Conservation (phyloP, 495 filamentous ascomycete genomes). For the Antarctomyces pellizariae region DNA sequence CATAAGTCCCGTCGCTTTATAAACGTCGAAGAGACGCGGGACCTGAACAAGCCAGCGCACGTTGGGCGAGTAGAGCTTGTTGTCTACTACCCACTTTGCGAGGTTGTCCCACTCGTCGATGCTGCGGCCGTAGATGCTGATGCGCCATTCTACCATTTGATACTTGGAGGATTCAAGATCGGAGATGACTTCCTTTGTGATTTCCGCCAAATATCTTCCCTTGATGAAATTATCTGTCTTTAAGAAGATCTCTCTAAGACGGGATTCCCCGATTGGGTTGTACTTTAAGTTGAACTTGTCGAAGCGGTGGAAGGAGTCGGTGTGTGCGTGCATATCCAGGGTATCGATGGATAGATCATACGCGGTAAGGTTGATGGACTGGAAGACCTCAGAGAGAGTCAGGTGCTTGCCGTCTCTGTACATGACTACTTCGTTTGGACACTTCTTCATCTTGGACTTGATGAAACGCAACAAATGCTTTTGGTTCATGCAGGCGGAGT, state of each 20-base stretch:
- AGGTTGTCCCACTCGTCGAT: constrained; percentile 95
- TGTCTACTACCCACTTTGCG: constrained; percentile 95
- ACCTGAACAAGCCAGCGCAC: constrained; percentile 95
- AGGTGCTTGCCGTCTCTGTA: constrained; percentile 83
- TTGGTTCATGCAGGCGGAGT: constrained; percentile 99
- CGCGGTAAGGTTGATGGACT: constrained; percentile 87
- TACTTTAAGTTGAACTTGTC: constrained; percentile 99
- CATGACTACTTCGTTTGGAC: constrained; percentile 76
- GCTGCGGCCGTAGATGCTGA: constrained; percentile 83
- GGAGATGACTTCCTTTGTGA: constrained; percentile 94
- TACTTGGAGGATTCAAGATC: constrained; percentile 98
- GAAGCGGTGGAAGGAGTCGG: constrained; percentile 93
- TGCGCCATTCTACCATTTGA: constrained; percentile 98
- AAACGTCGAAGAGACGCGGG: constrained; percentile 84
- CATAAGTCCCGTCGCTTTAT: constrained; percentile 72
- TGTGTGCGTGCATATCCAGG: constrained; percentile 97
- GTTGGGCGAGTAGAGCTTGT: constrained; percentile 92
- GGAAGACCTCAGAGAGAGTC: constrained; percentile 81
- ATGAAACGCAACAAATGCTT: constrained; percentile 96
- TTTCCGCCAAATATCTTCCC: constrained; percentile 86
- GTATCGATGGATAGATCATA: constrained; percentile 98
- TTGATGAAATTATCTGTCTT: constrained; percentile 98
- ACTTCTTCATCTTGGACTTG: constrained; percentile 99
- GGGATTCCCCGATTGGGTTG: constrained; percentile 89
- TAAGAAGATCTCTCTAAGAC: constrained; percentile 83